Base-by-base conservation (phyloP, 75 land plant species). In the Chamaecyparis obtusa region DNA sequence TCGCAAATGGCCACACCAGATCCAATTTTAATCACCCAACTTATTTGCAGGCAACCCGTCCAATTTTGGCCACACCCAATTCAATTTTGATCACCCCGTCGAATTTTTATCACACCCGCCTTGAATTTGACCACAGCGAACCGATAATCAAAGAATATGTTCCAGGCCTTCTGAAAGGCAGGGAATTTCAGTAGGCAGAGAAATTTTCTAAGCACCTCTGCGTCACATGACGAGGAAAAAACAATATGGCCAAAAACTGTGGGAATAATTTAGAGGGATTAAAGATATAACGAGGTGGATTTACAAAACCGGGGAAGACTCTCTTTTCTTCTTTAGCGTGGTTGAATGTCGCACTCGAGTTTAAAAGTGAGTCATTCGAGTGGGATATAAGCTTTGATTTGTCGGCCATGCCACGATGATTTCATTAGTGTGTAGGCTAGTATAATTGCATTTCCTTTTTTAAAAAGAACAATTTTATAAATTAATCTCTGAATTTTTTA, bases 21-120 rank as follows among this genome's bases (percentile, higher is more conserved):
- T 74, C 33, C 76, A 74, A 74, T 74, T 74, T 14, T 74, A 36
- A 32, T 24, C 76, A 5, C 87, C 55, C 16, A 51, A 32, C 85
- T 49, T 80, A 36, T 24, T 60, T 72, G 33, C 30, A 0, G 17
- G n/a, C 78, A 84, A 78, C 90, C 88, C 88, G 72, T 92, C 32
- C 11, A 19, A 64, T 0, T 64, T 64, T 24, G 27, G 27, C 0
- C n/a, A 0, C 69, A 64, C 69, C n/a, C 69, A 27, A 64, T 27
- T 64, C 69, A 24, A 64, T 24, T 21, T 21, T 6, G 69, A 27
- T 27, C 1, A 64, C 69, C 69, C n/a, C 9, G 69, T 64, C 21
- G 69, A 64, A 24, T 64, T 64, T 27, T 8, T 2, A 8, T 3
- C 69, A 64, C 30, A 24, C 69, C n/a, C 69, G 24, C 24, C 7